These are phyloP conservation scores for Aspergillus neotritici DNA, from an alignment of 2,329 filamentous ascomycete genomes.

Conservation along the genomic window DNA sequence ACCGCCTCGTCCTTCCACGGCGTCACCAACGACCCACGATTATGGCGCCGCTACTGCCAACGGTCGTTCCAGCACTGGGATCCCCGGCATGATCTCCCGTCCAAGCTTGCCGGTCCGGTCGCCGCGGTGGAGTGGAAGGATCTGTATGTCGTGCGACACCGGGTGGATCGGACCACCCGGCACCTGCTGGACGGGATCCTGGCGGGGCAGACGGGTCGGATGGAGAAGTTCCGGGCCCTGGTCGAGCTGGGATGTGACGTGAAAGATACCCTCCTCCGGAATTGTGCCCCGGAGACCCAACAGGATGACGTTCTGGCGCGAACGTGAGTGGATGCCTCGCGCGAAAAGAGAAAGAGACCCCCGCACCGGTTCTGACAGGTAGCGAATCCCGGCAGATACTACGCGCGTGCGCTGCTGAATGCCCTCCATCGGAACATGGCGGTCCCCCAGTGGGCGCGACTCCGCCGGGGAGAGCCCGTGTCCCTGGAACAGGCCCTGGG, in stretches of 20 bases:
- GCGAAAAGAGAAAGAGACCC: too few species aligned
- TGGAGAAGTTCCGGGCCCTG: slow-evolving; percentile 65
- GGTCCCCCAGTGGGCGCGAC: slow-evolving; percentile 66
- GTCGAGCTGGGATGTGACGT: slow-evolving; percentile 74
- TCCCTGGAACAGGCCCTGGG: slow-evolving; percentile 69
- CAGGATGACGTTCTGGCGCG: slow-evolving; percentile 71
- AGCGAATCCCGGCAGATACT: slow-evolving; percentile 53
- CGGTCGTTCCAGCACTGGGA: slow-evolving; percentile 71
- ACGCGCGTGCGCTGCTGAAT: slow-evolving; percentile 66
- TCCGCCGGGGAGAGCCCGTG: slow-evolving; percentile 48
- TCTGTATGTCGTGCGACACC: slow-evolving; percentile 55
- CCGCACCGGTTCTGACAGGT: neutral
- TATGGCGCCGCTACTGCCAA: slow-evolving; percentile 75
- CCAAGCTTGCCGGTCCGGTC: slow-evolving; percentile 51
- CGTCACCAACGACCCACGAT: slow-evolving; percentile 63
- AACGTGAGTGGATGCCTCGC: slow-evolving; percentile 37
- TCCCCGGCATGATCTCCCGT: slow-evolving; percentile 53
- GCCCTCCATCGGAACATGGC: slow-evolving; percentile 77
- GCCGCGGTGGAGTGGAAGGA: slow-evolving; percentile 67
- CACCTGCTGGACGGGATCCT: slow-evolving; percentile 63
- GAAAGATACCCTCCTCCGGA: slow-evolving; percentile 72
- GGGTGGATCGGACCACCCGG: slow-evolving; percentile 49
- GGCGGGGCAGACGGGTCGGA: slow-evolving; percentile 61
- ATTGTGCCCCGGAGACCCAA: slow-evolving; percentile 56
- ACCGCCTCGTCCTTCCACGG: slow-evolving; percentile 60